These are phyloP conservation scores for Fusarium nisikadoi DNA, from an alignment of 2,329 filamentous ascomycete genomes.

Conservation along the genomic window DNA sequence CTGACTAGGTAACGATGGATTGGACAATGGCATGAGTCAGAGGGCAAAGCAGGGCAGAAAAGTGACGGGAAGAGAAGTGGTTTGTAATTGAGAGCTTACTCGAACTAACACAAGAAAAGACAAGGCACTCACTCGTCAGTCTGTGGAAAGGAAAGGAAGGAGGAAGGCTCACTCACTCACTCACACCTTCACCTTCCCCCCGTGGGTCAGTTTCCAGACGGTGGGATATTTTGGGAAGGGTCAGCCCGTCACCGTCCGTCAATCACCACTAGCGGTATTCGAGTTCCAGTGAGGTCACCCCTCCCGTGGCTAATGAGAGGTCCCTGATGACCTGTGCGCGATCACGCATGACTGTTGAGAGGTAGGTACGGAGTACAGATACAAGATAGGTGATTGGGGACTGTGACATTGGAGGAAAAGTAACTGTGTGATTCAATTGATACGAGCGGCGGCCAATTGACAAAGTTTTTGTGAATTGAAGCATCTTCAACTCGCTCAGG, in stretches of 20 bases:
- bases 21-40: conserved; percentile 11
- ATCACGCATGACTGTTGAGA: conserved; percentile 34
- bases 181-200: conserved; percentile 1
- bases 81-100: conserved; percentile 21
- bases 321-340: conserved; percentile 36
- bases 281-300: conserved; percentile 22
- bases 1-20: not conserved
- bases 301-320: conserved; percentile 27
- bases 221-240: conserved; percentile 43
- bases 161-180: not conserved
- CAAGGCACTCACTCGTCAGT: conserved; percentile 6
- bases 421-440: conserved; percentile 4
- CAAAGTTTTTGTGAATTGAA: conserved; percentile 1
- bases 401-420: not conserved
- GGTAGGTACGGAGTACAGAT: not conserved
- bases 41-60: not conserved
- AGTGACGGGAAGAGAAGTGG: conserved; percentile 5
- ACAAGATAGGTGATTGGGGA: conserved; percentile 1
- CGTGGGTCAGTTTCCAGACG: conserved; percentile 26
- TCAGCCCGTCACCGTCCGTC: conserved; percentile 28
- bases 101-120: conserved; percentile 2
- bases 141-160: conserved; percentile 2
- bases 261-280: not conserved
- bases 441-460: not conserved
- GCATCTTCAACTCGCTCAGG: not conserved